A percentile compares a stretch with the other conserved stretches of the same genome.
Evolutionary conservation across 2,329 filamentous ascomycete species (phyloP).

Genomic region (Penicillium italicum): DNA sequence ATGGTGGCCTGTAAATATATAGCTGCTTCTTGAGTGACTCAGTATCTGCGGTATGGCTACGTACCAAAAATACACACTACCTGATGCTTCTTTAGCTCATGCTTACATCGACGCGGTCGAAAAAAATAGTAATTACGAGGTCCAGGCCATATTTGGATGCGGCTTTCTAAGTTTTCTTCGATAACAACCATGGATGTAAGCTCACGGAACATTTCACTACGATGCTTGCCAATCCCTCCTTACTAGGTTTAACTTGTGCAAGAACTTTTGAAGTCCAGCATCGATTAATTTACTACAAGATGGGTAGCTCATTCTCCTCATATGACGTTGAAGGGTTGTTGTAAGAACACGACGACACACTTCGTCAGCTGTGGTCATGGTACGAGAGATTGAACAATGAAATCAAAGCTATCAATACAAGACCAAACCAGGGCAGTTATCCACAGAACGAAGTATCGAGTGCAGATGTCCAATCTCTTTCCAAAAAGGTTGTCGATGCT

Average conservation of each 20-base stretch:
- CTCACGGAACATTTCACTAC: no score
- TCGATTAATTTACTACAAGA: neutral
- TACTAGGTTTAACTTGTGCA: no score
- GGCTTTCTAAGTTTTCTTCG: neutral
- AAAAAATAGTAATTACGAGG: neutral
- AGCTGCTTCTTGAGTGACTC: no score
- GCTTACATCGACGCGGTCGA: neutral
- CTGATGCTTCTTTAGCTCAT: no score
- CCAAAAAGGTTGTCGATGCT: neutral
- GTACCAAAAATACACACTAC: no score
- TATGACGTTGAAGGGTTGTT: neutral
- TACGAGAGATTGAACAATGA: neutral
- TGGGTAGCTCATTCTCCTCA: neutral
- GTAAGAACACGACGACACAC: rapidly evolving
- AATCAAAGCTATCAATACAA: neutral
- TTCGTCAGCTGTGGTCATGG: neutral
- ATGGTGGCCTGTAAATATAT: no score
- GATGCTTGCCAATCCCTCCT: neutral
- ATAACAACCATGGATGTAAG: neutral
- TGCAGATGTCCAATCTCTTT: no score
- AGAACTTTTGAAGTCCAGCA: neutral
- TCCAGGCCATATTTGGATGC: neutral
- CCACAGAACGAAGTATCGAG: neutral
- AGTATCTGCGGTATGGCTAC: no score
- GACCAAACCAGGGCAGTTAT: no score